phyloP scores from a whole-genome alignment of 2,329 filamentous ascomycete species.

The Aspergillus candidus region DNA sequence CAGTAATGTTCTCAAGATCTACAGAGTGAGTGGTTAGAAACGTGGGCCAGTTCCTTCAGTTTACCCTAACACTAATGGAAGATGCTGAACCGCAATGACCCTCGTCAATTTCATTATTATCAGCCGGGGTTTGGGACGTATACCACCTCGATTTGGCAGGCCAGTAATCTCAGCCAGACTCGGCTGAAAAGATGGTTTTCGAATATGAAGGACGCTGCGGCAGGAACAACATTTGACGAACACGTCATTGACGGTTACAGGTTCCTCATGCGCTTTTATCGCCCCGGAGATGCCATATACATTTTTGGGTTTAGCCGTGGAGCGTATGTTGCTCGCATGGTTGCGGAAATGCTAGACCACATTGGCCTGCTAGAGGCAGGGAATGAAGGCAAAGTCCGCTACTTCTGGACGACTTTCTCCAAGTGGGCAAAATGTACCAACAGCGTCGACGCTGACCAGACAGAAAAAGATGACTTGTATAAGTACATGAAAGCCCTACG shows the following conservation, averaged over 20 bases:
- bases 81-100: constrained; percentile 2
- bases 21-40: constrained; percentile 2
- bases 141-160: background rate
- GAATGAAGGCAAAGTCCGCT: constrained; percentile 73
- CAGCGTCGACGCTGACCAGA: background rate
- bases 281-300: constrained; percentile 46
- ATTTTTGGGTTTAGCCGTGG: constrained; percentile 65
- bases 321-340: constrained; percentile 63
- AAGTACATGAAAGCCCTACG: constrained; percentile 1
- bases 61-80: background rate
- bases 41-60: too few relatives aligned
- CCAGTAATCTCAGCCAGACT: background rate
- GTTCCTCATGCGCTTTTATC: constrained; percentile 64
- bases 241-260: constrained; percentile 74
- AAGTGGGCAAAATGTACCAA: constrained; percentile 40
- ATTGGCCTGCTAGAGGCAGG: constrained; percentile 67
- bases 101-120: background rate
- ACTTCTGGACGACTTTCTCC: constrained; percentile 67
- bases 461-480: background rate
- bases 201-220: constrained; percentile 34
- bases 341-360: constrained; percentile 73
- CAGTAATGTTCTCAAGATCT: constrained; percentile 32
- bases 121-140: constrained; percentile 1
- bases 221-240: constrained; percentile 68
- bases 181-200: background rate